phyloP scores from a whole-genome alignment of 164 flowering plant species.

The Kalanchoe fedtschenkoi region DNA sequence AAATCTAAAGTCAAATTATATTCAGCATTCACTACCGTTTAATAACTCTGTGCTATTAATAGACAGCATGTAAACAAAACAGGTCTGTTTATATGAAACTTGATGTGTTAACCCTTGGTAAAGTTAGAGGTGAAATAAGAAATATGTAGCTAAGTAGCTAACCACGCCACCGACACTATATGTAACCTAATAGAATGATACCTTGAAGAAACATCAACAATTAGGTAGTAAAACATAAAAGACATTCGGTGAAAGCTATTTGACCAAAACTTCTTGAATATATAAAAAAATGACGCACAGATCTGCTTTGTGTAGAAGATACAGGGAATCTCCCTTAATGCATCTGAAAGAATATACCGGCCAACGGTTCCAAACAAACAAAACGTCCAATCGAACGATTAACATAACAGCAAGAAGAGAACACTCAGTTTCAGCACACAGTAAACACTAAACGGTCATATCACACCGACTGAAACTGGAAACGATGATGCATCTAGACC shows the following conservation, averaged over 20 bases:
- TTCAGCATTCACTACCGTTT: too few species aligned
- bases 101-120: not conserved
- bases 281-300: not conserved
- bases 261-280: not conserved
- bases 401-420: too few species aligned
- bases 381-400: not conserved
- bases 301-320: not conserved
- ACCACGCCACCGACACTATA: not conserved
- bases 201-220: not conserved
- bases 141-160: not conserved
- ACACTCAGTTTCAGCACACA: too few species aligned
- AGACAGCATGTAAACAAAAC: not conserved
- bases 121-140: not conserved
- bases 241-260: not conserved
- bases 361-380: not conserved
- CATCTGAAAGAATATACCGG: not conserved
- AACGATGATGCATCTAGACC: not conserved
- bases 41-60: not conserved
- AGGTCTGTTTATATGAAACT: not conserved
- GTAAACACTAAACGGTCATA: too few species aligned
- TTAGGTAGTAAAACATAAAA: not conserved
- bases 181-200: not conserved
- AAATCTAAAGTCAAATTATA: too few species aligned
- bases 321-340: not conserved
- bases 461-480: not conserved